Evolutionary conservation across 352 stramenopile genomes (phyloP).

Genomic region (Plasmopara muralis): DNA sequence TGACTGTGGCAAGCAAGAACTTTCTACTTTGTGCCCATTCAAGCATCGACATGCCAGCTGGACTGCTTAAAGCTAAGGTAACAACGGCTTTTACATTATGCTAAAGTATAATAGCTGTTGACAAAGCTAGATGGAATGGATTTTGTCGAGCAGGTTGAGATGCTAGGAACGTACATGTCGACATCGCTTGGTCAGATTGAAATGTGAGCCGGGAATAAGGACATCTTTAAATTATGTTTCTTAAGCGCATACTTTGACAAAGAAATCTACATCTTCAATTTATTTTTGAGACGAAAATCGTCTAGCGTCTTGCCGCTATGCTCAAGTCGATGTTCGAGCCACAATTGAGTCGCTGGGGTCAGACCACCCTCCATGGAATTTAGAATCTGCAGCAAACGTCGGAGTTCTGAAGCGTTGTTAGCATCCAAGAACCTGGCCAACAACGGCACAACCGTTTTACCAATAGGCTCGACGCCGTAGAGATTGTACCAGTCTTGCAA

Average conservation of each 20-base stretch:
- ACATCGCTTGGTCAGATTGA: slow-evolving; percentile 65
- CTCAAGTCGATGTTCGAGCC: slow-evolving; percentile 64
- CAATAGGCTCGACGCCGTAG: slow-evolving; percentile 51
- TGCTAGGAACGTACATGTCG: slow-evolving; percentile 52
- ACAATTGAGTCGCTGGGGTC: slow-evolving; percentile 54
- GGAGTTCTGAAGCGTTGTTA: slow-evolving; percentile 52
- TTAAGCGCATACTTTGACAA: slow-evolving; percentile 11
- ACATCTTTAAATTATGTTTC: slow-evolving; percentile 13
- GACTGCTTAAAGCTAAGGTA: slow-evolving; percentile 74
- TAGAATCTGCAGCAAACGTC: slow-evolving; percentile 66
- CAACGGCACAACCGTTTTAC: slow-evolving; percentile 73
- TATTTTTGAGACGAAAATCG: slow-evolving; percentile 41
- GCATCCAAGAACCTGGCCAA: slow-evolving; percentile 46
- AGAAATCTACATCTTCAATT: neutral
- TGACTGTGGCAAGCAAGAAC: slow-evolving; percentile 54
- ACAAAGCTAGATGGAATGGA: neutral
- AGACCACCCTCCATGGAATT: slow-evolving; percentile 69
- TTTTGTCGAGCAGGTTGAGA: slow-evolving; percentile 36
- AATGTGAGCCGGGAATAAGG: slow-evolving; percentile 27
- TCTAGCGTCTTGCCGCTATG: slow-evolving; percentile 47
- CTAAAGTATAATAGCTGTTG: neutral
- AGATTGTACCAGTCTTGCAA: slow-evolving; percentile 86
- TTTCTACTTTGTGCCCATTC: slow-evolving; percentile 80
- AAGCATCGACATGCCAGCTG: slow-evolving; percentile 38
- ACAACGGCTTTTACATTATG: slow-evolving; percentile 2